Conservation (phyloP, 306 rosid genomes). For the Corylus avellana region DNA sequence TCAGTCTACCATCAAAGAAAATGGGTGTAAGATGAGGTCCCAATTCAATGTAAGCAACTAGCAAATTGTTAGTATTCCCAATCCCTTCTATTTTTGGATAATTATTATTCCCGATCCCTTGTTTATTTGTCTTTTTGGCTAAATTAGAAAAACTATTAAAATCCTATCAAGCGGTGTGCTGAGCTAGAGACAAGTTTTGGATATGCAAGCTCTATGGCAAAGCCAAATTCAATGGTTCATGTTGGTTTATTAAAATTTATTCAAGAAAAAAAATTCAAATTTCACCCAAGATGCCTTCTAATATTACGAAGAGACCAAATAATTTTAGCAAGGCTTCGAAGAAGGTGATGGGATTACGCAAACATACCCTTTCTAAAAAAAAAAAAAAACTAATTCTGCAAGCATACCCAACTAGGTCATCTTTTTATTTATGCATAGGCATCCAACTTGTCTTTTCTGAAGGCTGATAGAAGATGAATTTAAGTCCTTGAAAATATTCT, state of each 20-base stretch:
- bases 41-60: not conserved
- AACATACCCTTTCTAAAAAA: no score
- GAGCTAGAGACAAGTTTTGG: not conserved
- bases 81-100: not conserved
- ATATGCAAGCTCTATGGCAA: not conserved
- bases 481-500: no score
- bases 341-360: no score
- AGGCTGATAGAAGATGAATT: no score
- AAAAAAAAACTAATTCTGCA: no score
- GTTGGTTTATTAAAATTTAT: not conserved
- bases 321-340: no score
- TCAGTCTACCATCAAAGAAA: not conserved
- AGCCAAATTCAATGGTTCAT: not conserved
- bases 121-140: not conserved
- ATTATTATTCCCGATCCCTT: not conserved
- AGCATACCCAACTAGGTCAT: no score
- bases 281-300: not conserved
- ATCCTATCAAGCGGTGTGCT: not conserved
- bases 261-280: not conserved
- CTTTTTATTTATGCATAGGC: no score
- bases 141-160: not conserved
- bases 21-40: not conserved
- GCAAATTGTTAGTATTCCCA: not conserved
- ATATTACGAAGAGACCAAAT: no score
- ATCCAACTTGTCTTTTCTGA: no score